Conservation (phyloP, 768 basidiomycete genomes). For the Albatrellus ellisii region DNA sequence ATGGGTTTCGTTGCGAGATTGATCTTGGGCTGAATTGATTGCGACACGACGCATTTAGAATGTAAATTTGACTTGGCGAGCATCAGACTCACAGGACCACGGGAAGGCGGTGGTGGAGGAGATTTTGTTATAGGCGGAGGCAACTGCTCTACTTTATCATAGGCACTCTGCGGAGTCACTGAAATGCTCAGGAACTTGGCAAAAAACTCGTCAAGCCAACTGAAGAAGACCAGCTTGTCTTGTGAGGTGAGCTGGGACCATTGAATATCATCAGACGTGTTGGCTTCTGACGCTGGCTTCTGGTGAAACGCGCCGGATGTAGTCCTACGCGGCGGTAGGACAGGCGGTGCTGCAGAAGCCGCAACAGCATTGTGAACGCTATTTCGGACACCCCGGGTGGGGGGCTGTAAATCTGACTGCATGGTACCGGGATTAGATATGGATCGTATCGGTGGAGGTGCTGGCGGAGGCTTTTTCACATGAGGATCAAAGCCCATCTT, state of each 20-base stretch:
- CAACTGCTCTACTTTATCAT: background rate
- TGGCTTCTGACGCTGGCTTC: background rate
- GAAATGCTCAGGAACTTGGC: slow-evolving; percentile 20
- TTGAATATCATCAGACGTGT: slow-evolving; percentile 29
- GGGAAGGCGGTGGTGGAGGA: background rate
- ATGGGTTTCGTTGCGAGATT: slow-evolving; percentile 8
- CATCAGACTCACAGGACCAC: background rate
- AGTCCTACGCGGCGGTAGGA: background rate
- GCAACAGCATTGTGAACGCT: no score
- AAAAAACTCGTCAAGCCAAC: slow-evolving; percentile 77
- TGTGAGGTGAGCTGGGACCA: slow-evolving; percentile 55
- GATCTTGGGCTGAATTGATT: slow-evolving; percentile 7
- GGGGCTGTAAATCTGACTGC: no score
- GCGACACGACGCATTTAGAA: background rate
- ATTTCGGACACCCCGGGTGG: no score
- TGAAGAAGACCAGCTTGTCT: slow-evolving; percentile 64
- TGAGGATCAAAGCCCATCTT: background rate
- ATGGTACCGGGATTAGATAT: background rate
- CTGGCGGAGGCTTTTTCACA: background rate
- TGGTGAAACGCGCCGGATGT: background rate
- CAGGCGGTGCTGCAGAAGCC: background rate
- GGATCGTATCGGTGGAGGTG: background rate
- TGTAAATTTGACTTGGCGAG: background rate
- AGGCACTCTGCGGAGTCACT: background rate
- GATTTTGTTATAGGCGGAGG: background rate